Percentiles rank a stretch among this genome's conserved stretches.
Evolutionary conservation across 2,329 filamentous ascomycete genomes (phyloP).

Genomic region (Cladophialophora chaetospira): DNA sequence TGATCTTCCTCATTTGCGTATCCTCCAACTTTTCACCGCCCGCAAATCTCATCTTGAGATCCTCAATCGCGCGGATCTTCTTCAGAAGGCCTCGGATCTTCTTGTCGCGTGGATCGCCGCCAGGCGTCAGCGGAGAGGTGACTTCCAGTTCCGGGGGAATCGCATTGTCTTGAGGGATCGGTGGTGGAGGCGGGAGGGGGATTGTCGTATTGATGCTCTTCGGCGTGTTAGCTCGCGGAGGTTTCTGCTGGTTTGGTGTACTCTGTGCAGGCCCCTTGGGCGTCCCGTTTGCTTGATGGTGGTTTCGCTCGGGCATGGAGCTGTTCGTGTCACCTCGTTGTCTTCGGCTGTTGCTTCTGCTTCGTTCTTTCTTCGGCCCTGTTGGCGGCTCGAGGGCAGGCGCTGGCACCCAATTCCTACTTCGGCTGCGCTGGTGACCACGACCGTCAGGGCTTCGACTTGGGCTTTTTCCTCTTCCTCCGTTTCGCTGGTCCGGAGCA

Average conservation of each 20-base stretch:
- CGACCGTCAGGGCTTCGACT: slow-evolving; percentile 50
- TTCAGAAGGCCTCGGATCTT: slow-evolving; percentile 92
- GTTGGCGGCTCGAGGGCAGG: slow-evolving; percentile 28
- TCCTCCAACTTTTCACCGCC: slow-evolving; percentile 96
- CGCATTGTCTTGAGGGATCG: slow-evolving; percentile 33
- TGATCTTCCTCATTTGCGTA: slow-evolving; percentile 98
- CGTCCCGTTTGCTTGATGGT: slow-evolving; percentile 23
- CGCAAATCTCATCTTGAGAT: slow-evolving; percentile 94
- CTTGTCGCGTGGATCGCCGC: slow-evolving; percentile 71
- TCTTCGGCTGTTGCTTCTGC: slow-evolving; percentile 35
- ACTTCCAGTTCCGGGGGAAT: slow-evolving; percentile 35
- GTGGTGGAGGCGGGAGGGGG: slow-evolving; percentile 35
- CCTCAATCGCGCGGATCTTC: slow-evolving; percentile 97
- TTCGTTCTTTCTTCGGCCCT: slow-evolving; percentile 31
- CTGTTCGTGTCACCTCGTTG: slow-evolving; percentile 33
- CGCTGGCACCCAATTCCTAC: slow-evolving; percentile 38
- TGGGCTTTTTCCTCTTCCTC: slow-evolving; percentile 30
- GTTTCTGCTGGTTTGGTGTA: slow-evolving; percentile 18
- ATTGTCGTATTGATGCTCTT: slow-evolving; percentile 39
- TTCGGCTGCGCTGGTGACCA: slow-evolving; percentile 58
- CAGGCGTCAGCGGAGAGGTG: slow-evolving; percentile 36
- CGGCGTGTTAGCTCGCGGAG: slow-evolving; percentile 18
- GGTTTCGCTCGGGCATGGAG: slow-evolving; percentile 20
- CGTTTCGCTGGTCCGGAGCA: slow-evolving; percentile 25
- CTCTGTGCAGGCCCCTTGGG: slow-evolving; percentile 19